Evolutionary conservation across 345 rosid species (phyloP).

Genomic region (Citrus cavaleriei): DNA sequence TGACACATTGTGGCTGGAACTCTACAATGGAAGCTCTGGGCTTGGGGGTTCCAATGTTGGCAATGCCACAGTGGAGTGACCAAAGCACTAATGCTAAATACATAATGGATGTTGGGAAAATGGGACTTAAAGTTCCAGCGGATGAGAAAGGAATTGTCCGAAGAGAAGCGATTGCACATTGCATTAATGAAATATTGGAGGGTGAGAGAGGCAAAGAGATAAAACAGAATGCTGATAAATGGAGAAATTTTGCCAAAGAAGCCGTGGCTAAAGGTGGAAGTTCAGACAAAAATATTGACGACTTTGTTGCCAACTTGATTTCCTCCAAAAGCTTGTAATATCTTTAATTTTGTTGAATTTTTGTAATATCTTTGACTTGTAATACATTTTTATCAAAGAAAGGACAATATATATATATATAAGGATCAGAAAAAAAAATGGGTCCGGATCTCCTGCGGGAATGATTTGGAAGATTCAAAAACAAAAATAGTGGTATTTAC

Average conservation of each 20-base stretch:
- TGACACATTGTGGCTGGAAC: slow-evolving; percentile 60
- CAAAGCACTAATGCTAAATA: slow-evolving; percentile 30
- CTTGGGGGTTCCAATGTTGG: slow-evolving; percentile 25
- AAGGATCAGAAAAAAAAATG: too few relatives aligned
- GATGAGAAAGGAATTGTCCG: slow-evolving; percentile 27
- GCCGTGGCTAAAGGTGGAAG: slow-evolving; percentile 44
- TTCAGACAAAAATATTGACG: slow-evolving; percentile 41
- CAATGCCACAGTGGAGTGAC: slow-evolving; percentile 27
- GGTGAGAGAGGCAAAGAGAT: slow-evolving; percentile 39
- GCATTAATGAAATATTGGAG: slow-evolving; percentile 51
- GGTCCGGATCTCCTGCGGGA: too few relatives aligned
- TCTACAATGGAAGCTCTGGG: slow-evolving; percentile 24
- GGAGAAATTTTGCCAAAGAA: slow-evolving; percentile 41
- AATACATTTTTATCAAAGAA: too few relatives aligned
- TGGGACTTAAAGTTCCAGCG: slow-evolving; percentile 23
- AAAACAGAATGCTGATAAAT: slow-evolving; percentile 35
- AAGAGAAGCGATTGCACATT: slow-evolving; percentile 41
- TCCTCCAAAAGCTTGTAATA: background rate
- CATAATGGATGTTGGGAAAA: slow-evolving; percentile 39
- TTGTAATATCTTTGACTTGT: background rate
- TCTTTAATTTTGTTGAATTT: background rate
- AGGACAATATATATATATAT: too few relatives aligned
- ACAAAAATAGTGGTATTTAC: too few relatives aligned
- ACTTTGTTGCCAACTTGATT: background rate
- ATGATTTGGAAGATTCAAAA: too few relatives aligned